A percentile compares a stretch with the other conserved stretches of the same genome.
Conservation (phyloP, 2,329 filamentous ascomycete genomes). For the Xylariaceae sp. region DNA sequence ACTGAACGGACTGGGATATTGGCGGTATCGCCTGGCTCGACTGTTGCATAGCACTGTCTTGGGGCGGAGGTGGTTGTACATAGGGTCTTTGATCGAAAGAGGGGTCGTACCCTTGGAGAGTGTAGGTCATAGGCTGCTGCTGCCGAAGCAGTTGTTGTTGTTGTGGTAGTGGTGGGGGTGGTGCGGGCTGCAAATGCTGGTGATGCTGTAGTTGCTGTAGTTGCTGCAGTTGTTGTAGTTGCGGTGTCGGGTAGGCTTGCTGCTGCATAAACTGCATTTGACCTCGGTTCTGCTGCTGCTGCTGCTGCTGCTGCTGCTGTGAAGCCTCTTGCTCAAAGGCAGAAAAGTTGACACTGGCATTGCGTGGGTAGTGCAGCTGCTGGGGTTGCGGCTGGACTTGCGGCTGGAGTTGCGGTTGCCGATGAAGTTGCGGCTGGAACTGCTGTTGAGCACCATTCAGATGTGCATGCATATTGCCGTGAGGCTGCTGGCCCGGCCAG, state of each 20-base stretch:
- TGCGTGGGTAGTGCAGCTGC: conserved; percentile 6
- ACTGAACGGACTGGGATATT: conserved; percentile 33
- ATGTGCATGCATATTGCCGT: conserved; percentile 16
- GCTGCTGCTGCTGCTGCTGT: conserved; percentile 7
- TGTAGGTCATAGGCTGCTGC: conserved; percentile 26
- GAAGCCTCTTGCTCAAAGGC: background rate
- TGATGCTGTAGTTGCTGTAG: conserved; percentile 10
- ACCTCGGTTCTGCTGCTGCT: conserved; percentile 9
- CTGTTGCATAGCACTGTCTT: conserved; percentile 15
- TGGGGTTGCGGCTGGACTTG: conserved; percentile 16
- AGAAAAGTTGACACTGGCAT: background rate
- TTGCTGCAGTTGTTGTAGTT: conserved; percentile 19
- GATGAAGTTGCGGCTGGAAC: conserved; percentile 17
- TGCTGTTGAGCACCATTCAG: conserved; percentile 24
- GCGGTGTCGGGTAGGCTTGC: conserved; percentile 6
- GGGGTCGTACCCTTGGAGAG: conserved; percentile 28
- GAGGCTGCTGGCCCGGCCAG: conserved; percentile 22
- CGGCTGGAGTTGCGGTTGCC: conserved; percentile 20
- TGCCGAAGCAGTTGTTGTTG: conserved; percentile 22
- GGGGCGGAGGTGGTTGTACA: conserved; percentile 16
- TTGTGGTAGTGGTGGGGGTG: conserved; percentile 14
- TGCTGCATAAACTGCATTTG: background rate
- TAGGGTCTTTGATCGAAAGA: conserved; percentile 27
- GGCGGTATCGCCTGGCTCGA: conserved; percentile 24
- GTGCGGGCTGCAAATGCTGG: conserved; percentile 19